A percentile compares a stretch with the other conserved stretches of the same genome.
These are phyloP conservation scores for Pseudogymnoascus destructans DNA, from an alignment of 2,329 filamentous ascomycete genomes.

Conservation along the genomic window DNA sequence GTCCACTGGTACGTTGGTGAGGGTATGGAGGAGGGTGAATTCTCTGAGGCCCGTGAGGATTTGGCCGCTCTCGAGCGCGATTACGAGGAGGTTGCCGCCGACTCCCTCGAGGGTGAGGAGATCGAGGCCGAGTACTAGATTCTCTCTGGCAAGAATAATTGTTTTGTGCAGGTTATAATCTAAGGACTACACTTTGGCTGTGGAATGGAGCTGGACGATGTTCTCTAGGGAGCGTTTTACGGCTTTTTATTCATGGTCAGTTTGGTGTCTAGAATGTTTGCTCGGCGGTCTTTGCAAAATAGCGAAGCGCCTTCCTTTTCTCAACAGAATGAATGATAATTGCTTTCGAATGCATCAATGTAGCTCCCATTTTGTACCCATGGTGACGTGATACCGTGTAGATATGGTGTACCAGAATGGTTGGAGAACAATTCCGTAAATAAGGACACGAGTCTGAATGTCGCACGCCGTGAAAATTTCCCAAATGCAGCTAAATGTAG, in stretches of 20 bases:
- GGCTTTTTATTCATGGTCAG: conserved; percentile 20
- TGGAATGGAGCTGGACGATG: conserved; percentile 21
- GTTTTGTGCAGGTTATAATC: conserved; percentile 22
- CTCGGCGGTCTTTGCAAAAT: conserved; percentile 14
- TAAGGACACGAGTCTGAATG: neutral
- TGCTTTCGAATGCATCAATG: conserved; percentile 10
- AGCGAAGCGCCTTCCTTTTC: conserved; percentile 19
- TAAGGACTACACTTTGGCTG: conserved; percentile 20
- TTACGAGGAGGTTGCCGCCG: conserved; percentile 96
- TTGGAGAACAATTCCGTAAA: neutral
- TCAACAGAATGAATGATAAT: conserved; percentile 21
- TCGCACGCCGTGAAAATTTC: neutral
- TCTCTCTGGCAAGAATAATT: conserved; percentile 16
- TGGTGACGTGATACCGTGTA: conserved; percentile 1
- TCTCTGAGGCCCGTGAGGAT: conserved; percentile 98
- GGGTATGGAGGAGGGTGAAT: conserved; percentile 99
- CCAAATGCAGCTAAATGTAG: neutral
- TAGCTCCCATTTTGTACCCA: neutral
- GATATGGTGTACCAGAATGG: neutral
- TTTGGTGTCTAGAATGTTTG: conserved; percentile 13
- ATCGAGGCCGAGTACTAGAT: conserved; percentile 82
- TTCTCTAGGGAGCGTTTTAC: conserved; percentile 19
- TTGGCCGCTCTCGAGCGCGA: conserved; percentile 94
- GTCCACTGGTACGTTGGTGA: conserved; percentile 99
- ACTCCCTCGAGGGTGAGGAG: conserved; percentile 77